phyloP scores from a whole-genome alignment of 202 grass and related monocot genomes.

The Panicum virgatum region DNA sequence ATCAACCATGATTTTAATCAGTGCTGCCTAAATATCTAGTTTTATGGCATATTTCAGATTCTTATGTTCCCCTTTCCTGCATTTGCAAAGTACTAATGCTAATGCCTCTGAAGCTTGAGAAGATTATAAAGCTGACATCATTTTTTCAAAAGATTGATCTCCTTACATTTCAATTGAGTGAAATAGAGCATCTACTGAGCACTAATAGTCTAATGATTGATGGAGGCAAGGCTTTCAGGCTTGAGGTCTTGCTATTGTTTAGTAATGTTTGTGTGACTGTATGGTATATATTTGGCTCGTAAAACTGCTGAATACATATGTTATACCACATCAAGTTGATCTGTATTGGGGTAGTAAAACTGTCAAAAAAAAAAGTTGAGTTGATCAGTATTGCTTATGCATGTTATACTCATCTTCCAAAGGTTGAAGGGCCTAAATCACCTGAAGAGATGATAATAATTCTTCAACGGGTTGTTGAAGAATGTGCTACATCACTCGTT shows the following conservation, averaged over 20 bases:
- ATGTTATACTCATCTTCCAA: conserved; percentile 35
- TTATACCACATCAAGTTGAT: not conserved
- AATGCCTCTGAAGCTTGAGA: not conserved
- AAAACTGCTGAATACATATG: not conserved
- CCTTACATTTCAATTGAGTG: too few relatives aligned
- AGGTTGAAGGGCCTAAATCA: conserved; percentile 92
- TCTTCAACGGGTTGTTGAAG: conserved; percentile 94
- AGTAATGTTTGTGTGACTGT: not conserved
- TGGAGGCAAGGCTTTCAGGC: not conserved
- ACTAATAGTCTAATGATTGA: not conserved
- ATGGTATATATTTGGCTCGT: not conserved
- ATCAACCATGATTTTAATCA: too few relatives aligned
- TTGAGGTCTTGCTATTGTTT: conserved; percentile 1
- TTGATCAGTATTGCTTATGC: conserved; percentile 35
- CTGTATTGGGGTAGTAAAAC: not conserved
- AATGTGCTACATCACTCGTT: conserved; percentile 63
- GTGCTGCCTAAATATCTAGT: not conserved
- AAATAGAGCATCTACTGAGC: too few relatives aligned
- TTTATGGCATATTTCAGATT: not conserved
- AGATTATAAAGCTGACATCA: not conserved
- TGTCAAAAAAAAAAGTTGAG: not conserved
- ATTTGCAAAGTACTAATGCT: conserved; percentile 8
- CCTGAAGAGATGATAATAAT: conserved; percentile 90
- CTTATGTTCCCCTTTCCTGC: not conserved
- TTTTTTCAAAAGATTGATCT: not conserved